A percentile compares a stretch with the other conserved stretches of the same genome.
phyloP scores from a whole-genome alignment of 2,329 filamentous ascomycete species.

The Phaeosphaeria sp. region DNA sequence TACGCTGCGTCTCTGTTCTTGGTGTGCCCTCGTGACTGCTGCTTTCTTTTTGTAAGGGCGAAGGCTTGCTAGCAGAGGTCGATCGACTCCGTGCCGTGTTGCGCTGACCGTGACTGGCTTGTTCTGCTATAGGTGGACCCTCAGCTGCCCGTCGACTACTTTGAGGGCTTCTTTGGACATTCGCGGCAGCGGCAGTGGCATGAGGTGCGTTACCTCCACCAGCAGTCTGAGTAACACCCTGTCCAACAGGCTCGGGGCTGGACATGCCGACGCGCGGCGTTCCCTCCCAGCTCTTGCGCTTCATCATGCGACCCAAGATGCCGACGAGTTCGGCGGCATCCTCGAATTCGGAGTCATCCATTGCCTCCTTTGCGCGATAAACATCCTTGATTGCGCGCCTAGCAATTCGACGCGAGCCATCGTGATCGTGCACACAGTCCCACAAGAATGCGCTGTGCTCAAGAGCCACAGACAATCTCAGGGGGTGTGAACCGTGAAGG shows the following conservation, averaged over 20 bases:
- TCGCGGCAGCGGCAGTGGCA: constrained; percentile 12
- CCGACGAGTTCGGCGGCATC: constrained; percentile 90
- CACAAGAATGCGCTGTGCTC: constrained; percentile 94
- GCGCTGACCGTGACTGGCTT: constrained; percentile 28
- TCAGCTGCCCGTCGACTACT: constrained; percentile 33
- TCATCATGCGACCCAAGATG: constrained; percentile 87
- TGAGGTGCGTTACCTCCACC: constrained; percentile 10
- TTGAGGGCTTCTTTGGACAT: constrained; percentile 31
- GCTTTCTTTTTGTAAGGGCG: constrained; percentile 26
- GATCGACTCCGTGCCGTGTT: constrained; percentile 35
- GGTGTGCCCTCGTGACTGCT: constrained; percentile 37
- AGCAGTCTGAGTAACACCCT: constrained; percentile 19
- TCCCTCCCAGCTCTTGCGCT: constrained; percentile 59
- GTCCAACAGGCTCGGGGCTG: constrained; percentile 37
- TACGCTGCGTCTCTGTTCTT: constrained; percentile 31
- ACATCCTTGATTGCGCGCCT: constrained; percentile 87
- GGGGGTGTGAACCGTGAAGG: constrained; percentile 86
- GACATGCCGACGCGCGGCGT: constrained; percentile 42
- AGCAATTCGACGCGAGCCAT: constrained; percentile 77
- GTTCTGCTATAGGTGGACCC: constrained; percentile 29
- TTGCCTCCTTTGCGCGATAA: constrained; percentile 87
- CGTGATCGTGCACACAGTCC: constrained; percentile 85
- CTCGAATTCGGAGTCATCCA: constrained; percentile 94
- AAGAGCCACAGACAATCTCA: constrained; percentile 87
- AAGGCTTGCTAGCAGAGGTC: constrained; percentile 32